These are phyloP conservation scores for Rhododendron ferrugineum DNA, from an alignment of 148 eudicot genomes.

Conservation along the genomic window DNA sequence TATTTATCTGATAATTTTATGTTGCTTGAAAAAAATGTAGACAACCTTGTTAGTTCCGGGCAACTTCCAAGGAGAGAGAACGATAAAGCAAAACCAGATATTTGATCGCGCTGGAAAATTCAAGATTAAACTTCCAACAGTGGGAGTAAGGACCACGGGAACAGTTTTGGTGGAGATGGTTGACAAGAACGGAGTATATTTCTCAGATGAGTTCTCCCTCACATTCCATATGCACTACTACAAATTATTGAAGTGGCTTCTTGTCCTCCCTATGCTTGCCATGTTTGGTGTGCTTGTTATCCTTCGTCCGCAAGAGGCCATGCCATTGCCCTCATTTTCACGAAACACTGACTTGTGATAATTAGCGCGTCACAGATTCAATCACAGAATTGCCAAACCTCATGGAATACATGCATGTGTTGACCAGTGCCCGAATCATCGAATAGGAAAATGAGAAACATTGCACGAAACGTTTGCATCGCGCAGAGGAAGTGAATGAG, in stretches of 20 bases:
- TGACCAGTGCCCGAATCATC: background rate
- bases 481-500: background rate
- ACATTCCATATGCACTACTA: constrained; percentile 92
- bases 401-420: background rate
- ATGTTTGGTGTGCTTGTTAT: constrained; percentile 88
- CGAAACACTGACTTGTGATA: constrained; percentile 72
- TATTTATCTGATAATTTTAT: background rate
- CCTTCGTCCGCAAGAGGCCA: constrained; percentile 79
- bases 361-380: background rate
- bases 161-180: constrained; percentile 88
- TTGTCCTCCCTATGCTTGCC: constrained; percentile 91
- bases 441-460: background rate
- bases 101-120: constrained; percentile 59
- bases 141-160: constrained; percentile 79
- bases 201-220: constrained; percentile 84
- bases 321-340: constrained; percentile 89
- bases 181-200: constrained; percentile 69
- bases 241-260: constrained; percentile 87
- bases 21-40: constrained; percentile 33
- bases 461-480: background rate
- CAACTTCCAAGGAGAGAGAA: constrained; percentile 92
- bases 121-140: constrained; percentile 88
- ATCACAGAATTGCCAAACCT: background rate
- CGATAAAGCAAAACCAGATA: constrained; percentile 60
- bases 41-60: constrained; percentile 82